A percentile compares a stretch with the other conserved stretches of the same genome.
phyloP scores from a whole-genome alignment of 495 filamentous ascomycete genomes.

The Chaetomium fimeti region DNA sequence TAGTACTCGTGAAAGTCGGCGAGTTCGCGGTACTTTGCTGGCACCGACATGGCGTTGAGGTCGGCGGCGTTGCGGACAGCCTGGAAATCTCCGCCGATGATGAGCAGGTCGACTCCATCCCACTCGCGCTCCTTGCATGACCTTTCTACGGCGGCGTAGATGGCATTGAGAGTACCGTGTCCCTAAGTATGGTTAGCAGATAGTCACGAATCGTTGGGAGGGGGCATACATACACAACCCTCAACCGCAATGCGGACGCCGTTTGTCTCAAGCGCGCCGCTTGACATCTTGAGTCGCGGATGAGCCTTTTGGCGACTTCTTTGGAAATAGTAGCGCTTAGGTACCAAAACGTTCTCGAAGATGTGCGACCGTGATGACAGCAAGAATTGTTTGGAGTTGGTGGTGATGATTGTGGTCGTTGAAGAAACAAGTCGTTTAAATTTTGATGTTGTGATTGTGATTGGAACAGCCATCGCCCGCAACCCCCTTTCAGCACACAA shows the following conservation, averaged over 20 bases:
- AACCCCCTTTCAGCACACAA: not conserved
- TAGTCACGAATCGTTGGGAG: slow-evolving; percentile 1
- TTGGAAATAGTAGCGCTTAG: not conserved
- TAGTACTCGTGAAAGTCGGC: slow-evolving; percentile 95
- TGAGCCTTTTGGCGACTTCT: not conserved
- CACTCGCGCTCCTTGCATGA: slow-evolving; percentile 65
- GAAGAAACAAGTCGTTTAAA: not conserved
- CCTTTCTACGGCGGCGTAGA: slow-evolving; percentile 71
- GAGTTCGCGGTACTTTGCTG: slow-evolving; percentile 75
- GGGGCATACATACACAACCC: slow-evolving; percentile 68
- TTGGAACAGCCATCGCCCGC: not conserved
- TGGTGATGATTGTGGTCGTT: not conserved
- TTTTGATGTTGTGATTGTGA: not conserved
- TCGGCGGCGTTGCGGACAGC: slow-evolving; percentile 85
- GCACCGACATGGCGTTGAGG: slow-evolving; percentile 81
- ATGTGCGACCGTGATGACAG: not conserved
- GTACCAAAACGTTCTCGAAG: not conserved
- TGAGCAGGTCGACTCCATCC: slow-evolving; percentile 75
- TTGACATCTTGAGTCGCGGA: slow-evolving; percentile 12
- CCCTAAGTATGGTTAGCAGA: slow-evolving; percentile 55
- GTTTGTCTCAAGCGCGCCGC: slow-evolving; percentile 29
- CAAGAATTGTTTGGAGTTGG: not conserved
- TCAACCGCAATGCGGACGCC: slow-evolving; percentile 62
- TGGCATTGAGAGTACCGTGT: slow-evolving; percentile 84
- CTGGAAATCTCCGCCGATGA: slow-evolving; percentile 89